Evolutionary conservation across 768 basidiomycete species (phyloP), one percentile per base, ranked within the genome.

Genomic region (Dentipellis sp.): DNA sequence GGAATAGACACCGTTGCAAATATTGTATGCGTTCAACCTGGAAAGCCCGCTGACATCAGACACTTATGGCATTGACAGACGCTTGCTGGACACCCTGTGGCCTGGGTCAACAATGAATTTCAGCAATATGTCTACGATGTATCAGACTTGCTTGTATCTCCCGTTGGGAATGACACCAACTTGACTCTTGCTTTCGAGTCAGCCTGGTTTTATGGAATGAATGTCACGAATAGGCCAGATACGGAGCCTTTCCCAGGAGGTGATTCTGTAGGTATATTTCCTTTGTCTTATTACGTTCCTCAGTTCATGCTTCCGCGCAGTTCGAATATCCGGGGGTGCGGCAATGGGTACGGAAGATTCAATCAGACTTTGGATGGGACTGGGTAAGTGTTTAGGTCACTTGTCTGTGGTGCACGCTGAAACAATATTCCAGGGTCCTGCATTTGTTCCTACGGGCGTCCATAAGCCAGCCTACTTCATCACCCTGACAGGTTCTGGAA

Each of bases 311-410:
- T 39, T 5, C 47, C 45, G 17, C 46, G 11, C 40, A 80, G 78
- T 80, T 72, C 54, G 80, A 80, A 59, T 80, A 77, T 58, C 75
- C 78, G 10, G 73, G 70, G 11, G 71, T 76, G 37, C 75, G 75
- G 50, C 69, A 73, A 29, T 81, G 71, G 66, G 69, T 80, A 23
- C 74, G 80, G 1, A 81, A 83, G 63, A 70, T 73, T 2, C 69
- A 74, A 35, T 75, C 74, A 3, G 80, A 83, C 62, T 83, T 81
- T 58, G 81, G 82, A 1, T 83, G 80, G 80, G 80, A 83, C 65
- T 82, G 79, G 80, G 78, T 80, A 56, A 22, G 65, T 55, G 3
- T 19, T 22, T 1, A 11, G 0, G 8, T 42, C 7, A 12, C 12
- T 17, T 2, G 21, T 10, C 1, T 9, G 38, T 23, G 1, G 4